Base-by-base conservation (phyloP, 371 early-diverging fungal genomes). In the Mucor plumbeus region DNA sequence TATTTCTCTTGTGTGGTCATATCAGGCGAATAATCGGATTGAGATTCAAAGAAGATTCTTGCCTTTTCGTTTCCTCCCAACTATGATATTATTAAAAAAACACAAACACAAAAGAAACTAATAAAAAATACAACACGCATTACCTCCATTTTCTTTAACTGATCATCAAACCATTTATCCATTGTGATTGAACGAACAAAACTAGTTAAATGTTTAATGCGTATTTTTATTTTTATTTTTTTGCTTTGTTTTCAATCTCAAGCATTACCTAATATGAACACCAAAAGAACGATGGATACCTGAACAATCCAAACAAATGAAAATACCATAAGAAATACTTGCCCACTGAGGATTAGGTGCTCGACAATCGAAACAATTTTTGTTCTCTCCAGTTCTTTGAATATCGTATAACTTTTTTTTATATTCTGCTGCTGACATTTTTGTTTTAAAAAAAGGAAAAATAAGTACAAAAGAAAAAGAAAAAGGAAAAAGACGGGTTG, bases 101-200 rank as follows among this genome's bases (percentile, higher is more conserved):
- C 0, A 38, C 11, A 38, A 38, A 9, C 38, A 36, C 5, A 6
- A 38, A 7, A 38, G 38, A 11, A 7, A 4, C 38, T 5, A 38
- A 38, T 5, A 38, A 38, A 11, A 38, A 11, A 7, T 1, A 40
- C 1, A 39, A 26, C 40, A 11, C 19, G 11, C 11, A 11, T 39
- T 77, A 86, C 89, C 70, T 95, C 88, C 97, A 99, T 98, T 65
- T 93, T 90, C 72, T 91, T 90, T 60, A 95, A 81, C 75, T 98
- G 98, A 77, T 95, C 95, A 19, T 93, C 90, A 48, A 88, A 89
- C 99, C 99, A 99, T 68, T 92, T 92, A 79, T 99, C 99, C 98
- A 99, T 99, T 9, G 94, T 92, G 61, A 98, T 92, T 11, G 99
- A 98, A 19, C 99, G 94, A 35, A 99, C 98, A 87, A 98, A 97